These are phyloP conservation scores for Gaeumannomyces sp. DNA, from an alignment of 2,329 filamentous ascomycete genomes.

Conservation along the genomic window DNA sequence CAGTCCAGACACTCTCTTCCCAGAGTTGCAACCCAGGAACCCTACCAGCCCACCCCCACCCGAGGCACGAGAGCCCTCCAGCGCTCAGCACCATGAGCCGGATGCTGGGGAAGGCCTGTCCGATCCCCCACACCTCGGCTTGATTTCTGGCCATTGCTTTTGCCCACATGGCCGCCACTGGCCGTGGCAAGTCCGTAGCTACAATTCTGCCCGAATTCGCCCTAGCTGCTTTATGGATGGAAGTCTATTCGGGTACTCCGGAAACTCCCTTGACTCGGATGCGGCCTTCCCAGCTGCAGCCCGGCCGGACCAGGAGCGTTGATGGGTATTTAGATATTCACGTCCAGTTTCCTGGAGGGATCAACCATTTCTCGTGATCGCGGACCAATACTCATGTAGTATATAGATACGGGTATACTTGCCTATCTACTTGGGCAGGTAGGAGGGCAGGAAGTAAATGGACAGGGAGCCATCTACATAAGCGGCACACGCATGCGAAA, in stretches of 20 bases:
- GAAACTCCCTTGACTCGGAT: not conserved
- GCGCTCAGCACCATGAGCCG: no score
- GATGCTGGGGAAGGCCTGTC: not conserved
- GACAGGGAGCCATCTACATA: not conserved
- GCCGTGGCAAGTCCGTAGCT: no score
- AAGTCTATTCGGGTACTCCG: not conserved
- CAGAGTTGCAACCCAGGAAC: no score
- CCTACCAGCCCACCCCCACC: no score
- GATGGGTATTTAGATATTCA: not conserved
- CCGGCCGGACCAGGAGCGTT: not conserved
- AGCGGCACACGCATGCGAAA: no score
- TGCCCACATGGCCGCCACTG: conserved; percentile 13
- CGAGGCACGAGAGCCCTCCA: no score
- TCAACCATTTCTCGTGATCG: not conserved
- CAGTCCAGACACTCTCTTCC: no score
- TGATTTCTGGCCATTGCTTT: conserved; percentile 14
- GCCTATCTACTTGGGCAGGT: not conserved
- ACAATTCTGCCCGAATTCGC: not conserved
- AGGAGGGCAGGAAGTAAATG: not conserved
- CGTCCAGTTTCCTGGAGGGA: not conserved
- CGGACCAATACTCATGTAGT: not conserved
- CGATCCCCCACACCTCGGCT: not conserved
- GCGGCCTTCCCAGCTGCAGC: not conserved
- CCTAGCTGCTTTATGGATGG: not conserved
- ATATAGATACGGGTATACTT: not conserved